Evolutionary conservation across 208 protist genomes (phyloP).

Genomic region (Porcisia hertigi): DNA sequence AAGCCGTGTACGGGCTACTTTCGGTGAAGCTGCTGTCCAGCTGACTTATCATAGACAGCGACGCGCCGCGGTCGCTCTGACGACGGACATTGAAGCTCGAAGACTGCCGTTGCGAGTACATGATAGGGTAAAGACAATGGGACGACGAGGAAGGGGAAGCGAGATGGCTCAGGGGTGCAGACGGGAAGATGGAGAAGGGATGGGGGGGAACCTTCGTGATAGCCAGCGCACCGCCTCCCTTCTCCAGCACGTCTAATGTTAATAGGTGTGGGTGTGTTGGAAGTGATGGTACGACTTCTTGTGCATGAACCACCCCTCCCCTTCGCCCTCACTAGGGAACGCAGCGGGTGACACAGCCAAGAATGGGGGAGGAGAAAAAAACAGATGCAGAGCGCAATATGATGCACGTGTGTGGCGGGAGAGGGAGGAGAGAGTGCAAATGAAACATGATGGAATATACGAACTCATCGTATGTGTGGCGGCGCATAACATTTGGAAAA

Average conservation of each 20-base stretch:
- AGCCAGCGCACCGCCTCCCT: not conserved
- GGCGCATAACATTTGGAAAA: not conserved
- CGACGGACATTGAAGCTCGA: not conserved
- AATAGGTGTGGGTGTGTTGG: not conserved
- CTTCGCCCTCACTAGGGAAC: not conserved
- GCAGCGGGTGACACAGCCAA: not conserved
- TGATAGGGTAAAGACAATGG: not conserved
- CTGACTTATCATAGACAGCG: constrained; percentile 11
- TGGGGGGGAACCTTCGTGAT: not conserved
- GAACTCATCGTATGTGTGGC: not conserved
- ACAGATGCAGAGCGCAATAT: not conserved
- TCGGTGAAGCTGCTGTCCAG: constrained; percentile 22
- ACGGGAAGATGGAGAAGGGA: not conserved
- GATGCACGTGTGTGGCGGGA: not conserved
- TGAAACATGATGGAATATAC: not conserved
- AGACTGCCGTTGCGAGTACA: constrained; percentile 9
- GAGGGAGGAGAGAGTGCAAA: not conserved
- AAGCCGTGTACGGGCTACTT: constrained; percentile 17
- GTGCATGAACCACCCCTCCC: not conserved
- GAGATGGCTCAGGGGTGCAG: not conserved
- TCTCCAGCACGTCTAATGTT: not conserved
- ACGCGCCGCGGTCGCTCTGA: constrained; percentile 14
- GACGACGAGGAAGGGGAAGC: not conserved
- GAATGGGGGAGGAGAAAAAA: not conserved
- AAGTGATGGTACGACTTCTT: not conserved